Percentiles rank a stretch among this genome's conserved stretches.
Evolutionary conservation across 192 early-diverging fungal species (phyloP).

Genomic region (Spizellomyces sp.): DNA sequence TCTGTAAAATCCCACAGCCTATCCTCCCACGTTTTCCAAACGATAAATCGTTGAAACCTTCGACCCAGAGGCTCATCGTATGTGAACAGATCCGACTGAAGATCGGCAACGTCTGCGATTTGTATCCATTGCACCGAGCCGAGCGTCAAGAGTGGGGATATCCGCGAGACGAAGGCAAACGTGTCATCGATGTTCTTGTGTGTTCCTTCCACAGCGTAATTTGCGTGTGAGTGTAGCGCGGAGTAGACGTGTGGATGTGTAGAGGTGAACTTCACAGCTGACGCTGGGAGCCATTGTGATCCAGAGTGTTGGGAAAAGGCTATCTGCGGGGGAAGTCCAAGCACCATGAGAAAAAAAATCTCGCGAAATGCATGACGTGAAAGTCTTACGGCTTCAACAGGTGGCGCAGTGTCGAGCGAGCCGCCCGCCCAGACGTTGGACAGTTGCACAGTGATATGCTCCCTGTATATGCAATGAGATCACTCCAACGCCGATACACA

Average conservation of each 20-base stretch:
- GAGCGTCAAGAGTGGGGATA: constrained; percentile 29
- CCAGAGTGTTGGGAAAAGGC: constrained; percentile 32
- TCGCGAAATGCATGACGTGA: too few species aligned
- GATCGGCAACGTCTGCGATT: constrained; percentile 30
- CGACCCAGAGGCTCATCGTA: constrained; percentile 17
- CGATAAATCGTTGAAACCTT: constrained; percentile 20
- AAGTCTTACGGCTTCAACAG: background rate
- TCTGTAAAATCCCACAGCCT: constrained; percentile 26
- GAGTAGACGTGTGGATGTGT: constrained; percentile 31
- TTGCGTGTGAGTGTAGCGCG: constrained; percentile 36
- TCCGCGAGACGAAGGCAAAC: constrained; percentile 35
- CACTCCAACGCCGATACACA: background rate
- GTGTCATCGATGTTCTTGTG: constrained; percentile 35
- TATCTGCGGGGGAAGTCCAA: background rate
- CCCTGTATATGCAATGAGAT: constrained; percentile 15
- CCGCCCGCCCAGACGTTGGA: constrained; percentile 18
- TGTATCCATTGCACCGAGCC: constrained; percentile 32
- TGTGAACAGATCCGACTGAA: constrained; percentile 18
- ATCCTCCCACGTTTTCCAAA: constrained; percentile 26
- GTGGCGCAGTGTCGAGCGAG: constrained; percentile 12
- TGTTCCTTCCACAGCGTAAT: constrained; percentile 30
- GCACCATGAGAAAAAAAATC: too few species aligned
- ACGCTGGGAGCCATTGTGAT: constrained; percentile 12
- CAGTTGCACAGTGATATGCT: constrained; percentile 38
- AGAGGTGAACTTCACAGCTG: constrained; percentile 8